Conservation (phyloP, 1,284 basidiomycete genomes). For the Ganoderma leucocontextum region DNA sequence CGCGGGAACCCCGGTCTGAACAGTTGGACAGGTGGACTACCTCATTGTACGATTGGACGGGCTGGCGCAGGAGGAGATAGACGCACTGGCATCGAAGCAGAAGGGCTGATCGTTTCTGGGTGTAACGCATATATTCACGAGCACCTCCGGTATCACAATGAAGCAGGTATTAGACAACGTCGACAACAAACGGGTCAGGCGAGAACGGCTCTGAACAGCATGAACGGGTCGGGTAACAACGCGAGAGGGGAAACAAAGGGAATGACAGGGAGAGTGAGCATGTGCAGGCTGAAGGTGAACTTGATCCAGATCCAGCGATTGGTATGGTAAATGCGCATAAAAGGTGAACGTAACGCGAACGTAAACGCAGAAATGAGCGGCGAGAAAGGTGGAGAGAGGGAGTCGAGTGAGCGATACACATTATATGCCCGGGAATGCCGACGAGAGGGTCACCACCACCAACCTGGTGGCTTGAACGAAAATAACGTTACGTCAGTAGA, state of each 20-base stretch:
- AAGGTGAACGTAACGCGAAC: not conserved
- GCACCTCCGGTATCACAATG: conserved; percentile 15
- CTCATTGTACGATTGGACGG: conserved; percentile 87
- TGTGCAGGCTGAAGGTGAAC: conserved; percentile 1
- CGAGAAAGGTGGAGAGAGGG: not conserved
- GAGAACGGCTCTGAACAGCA: not conserved
- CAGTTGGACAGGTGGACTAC: conserved; percentile 81
- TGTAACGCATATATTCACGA: conserved; percentile 16
- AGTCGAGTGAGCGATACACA: conserved; percentile 17
- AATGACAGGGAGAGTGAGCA: conserved; percentile 7
- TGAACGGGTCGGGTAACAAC: not conserved
- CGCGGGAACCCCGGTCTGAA: not conserved
- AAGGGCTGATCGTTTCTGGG: conserved; percentile 17
- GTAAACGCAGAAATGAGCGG: not conserved
- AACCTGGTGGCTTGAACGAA: conserved; percentile 12
- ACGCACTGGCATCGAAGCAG: conserved; percentile 53
- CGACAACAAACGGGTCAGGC: not conserved
- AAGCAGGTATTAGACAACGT: conserved; percentile 12
- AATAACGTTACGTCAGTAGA: conserved; percentile 15
- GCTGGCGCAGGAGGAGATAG: conserved; percentile 82
- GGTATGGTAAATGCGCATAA: conserved; percentile 3
- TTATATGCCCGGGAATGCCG: conserved; percentile 1
- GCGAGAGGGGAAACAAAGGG: not conserved
- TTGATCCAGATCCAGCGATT: conserved; percentile 19
- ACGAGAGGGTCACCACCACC: conserved; percentile 1